phyloP scores from a whole-genome alignment of 257 asterid genomes.

The Vinca minor region DNA sequence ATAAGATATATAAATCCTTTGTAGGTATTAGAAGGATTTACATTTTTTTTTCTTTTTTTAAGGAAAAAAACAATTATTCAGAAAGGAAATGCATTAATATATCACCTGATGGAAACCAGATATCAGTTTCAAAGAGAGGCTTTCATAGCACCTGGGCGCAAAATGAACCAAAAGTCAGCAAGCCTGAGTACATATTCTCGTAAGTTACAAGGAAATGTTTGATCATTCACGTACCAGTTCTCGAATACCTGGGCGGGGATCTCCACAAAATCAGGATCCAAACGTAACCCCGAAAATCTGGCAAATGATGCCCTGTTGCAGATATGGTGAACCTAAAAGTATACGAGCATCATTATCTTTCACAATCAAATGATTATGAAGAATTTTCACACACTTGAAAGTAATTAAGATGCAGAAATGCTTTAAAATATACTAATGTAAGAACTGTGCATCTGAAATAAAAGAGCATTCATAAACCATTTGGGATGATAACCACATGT shows the following conservation, averaged over 20 bases:
- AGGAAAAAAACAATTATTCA: constrained; percentile 4
- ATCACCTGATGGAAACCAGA: constrained; percentile 93
- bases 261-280: constrained; percentile 96
- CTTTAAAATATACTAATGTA: background rate
- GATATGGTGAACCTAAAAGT: constrained; percentile 61
- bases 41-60: background rate
- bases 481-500: background rate
- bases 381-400: background rate
- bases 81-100: constrained; percentile 4
- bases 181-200: constrained; percentile 9
- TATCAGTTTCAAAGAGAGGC: constrained; percentile 57
- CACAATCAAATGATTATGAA: background rate
- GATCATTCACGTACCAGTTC: constrained; percentile 48
- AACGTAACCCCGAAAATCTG: constrained; percentile 81
- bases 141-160: constrained; percentile 72
- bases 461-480: background rate
- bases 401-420: background rate
- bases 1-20: background rate
- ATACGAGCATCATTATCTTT: constrained; percentile 14
- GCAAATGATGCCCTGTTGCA: constrained; percentile 84
- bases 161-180: constrained; percentile 13
- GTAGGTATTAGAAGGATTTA: background rate
- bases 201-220: constrained; percentile 3
- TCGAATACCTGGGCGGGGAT: constrained; percentile 76
- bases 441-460: background rate